Evolutionary conservation across 495 filamentous ascomycete genomes (phyloP).

Genomic region (Talaromyces liani): DNA sequence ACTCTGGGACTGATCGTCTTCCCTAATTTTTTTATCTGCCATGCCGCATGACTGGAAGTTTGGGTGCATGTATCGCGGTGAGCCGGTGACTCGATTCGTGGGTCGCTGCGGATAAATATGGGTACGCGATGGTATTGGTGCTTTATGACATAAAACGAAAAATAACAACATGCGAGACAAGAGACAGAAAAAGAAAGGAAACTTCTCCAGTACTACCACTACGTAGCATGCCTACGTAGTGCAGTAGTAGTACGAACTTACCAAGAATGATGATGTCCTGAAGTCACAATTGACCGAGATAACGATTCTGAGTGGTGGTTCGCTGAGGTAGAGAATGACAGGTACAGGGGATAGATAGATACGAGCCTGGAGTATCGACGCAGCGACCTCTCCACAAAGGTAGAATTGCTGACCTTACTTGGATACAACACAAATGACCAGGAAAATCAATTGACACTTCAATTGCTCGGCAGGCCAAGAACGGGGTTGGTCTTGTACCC

Average conservation of each 20-base stretch:
- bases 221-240: not conserved
- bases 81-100: slow-evolving; percentile 6
- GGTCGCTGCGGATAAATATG: not conserved
- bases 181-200: not conserved
- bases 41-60: not conserved
- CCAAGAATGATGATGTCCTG: not conserved
- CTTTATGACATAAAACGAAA: not conserved
- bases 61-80: not conserved
- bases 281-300: not conserved
- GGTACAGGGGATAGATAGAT: not conserved
- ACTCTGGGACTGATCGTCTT: not conserved
- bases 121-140: not conserved
- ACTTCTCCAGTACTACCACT: not conserved
- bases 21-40: not conserved
- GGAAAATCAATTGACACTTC: not conserved
- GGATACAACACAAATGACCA: not conserved
- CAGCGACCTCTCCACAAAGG: not conserved
- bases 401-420: not conserved
- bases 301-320: not conserved
- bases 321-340: not conserved
- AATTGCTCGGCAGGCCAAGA: not conserved
- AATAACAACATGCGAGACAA: not conserved
- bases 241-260: not conserved
- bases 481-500: not conserved
- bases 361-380: not conserved